These are phyloP conservation scores for Schizopora paradoxa DNA, from an alignment of 1,284 basidiomycete genomes.

Conservation along the genomic window DNA sequence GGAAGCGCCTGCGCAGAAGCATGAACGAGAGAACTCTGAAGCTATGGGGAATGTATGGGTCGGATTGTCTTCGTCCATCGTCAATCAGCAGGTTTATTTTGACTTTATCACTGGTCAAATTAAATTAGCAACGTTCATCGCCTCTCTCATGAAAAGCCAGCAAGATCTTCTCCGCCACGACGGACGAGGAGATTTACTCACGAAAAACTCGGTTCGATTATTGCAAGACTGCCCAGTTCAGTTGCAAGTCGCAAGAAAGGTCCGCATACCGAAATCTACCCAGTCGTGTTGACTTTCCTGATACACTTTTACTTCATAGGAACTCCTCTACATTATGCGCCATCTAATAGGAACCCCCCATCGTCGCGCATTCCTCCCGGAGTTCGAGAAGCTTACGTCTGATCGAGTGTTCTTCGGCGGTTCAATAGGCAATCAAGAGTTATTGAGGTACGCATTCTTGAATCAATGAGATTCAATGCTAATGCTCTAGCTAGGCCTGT, in stretches of 20 bases:
- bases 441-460: slow-evolving; percentile 57
- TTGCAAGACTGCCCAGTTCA: slow-evolving; percentile 93
- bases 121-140: slow-evolving; percentile 53
- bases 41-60: slow-evolving; percentile 80
- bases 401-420: slow-evolving; percentile 90
- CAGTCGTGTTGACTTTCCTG: background rate
- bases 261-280: slow-evolving; percentile 27
- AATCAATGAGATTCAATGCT: background rate
- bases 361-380: slow-evolving; percentile 75
- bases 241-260: slow-evolving; percentile 78
- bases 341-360: slow-evolving; percentile 85
- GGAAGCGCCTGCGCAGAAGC: slow-evolving; percentile 84
- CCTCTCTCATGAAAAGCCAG: background rate
- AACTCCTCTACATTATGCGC: slow-evolving; percentile 89
- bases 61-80: slow-evolving; percentile 76
- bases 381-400: slow-evolving; percentile 88
- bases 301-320: slow-evolving; percentile 41
- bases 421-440: slow-evolving; percentile 78
- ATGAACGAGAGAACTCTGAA: slow-evolving; percentile 76
- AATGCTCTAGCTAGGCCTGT: slow-evolving; percentile 50
- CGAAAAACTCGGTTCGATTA: slow-evolving; percentile 78
- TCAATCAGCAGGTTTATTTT: slow-evolving; percentile 75
- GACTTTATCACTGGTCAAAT: slow-evolving; percentile 93
- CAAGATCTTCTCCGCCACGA: slow-evolving; percentile 43
- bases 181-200: slow-evolving; percentile 81